These are phyloP conservation scores for Hygrophorus pudorinus DNA, from an alignment of 768 basidiomycete genomes.

Conservation along the genomic window DNA sequence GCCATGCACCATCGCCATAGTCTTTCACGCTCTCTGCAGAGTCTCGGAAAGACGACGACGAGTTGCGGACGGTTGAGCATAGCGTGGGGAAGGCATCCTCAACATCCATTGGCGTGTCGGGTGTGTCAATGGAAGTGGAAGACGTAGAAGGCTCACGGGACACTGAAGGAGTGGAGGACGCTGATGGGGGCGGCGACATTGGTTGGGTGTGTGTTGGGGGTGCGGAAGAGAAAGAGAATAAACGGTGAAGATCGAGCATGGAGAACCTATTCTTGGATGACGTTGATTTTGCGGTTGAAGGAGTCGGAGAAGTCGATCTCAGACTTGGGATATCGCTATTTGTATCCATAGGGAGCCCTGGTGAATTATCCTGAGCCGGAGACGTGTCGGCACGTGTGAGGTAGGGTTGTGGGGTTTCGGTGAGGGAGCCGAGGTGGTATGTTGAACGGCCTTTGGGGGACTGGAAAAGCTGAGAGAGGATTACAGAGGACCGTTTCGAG, in stretches of 20 bases:
- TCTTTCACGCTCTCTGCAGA: background rate
- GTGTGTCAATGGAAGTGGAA: conserved; percentile 13
- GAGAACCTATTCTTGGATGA: conserved; percentile 17
- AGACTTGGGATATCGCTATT: background rate
- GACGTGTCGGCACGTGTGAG: too few species aligned
- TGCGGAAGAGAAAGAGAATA: conserved; percentile 3
- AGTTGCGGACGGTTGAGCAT: background rate
- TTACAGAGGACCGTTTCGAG: conserved; percentile 27
- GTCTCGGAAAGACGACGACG: background rate
- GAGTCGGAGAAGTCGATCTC: conserved; percentile 4
- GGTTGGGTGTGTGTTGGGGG: conserved; percentile 11
- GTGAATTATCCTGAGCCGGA: too few species aligned
- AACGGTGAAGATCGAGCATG: conserved; percentile 24
- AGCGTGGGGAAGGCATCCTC: conserved; percentile 2
- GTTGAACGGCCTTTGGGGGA: conserved; percentile 14
- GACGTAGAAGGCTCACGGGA: conserved; percentile 17
- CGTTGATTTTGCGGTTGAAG: conserved; percentile 2
- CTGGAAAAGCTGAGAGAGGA: conserved; percentile 29
- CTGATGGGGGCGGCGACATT: conserved; percentile 11
- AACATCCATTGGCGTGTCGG: conserved; percentile 12
- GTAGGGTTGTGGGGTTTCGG: too few species aligned
- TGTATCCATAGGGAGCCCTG: too few species aligned
- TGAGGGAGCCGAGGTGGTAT: too few species aligned
- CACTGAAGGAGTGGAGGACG: conserved; percentile 11
- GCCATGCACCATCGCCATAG: conserved; percentile 13